Evolutionary conservation across 2,329 filamentous ascomycete species (phyloP), one percentile per base, ranked within the genome.

Genomic region (Seiridium unicorne): DNA sequence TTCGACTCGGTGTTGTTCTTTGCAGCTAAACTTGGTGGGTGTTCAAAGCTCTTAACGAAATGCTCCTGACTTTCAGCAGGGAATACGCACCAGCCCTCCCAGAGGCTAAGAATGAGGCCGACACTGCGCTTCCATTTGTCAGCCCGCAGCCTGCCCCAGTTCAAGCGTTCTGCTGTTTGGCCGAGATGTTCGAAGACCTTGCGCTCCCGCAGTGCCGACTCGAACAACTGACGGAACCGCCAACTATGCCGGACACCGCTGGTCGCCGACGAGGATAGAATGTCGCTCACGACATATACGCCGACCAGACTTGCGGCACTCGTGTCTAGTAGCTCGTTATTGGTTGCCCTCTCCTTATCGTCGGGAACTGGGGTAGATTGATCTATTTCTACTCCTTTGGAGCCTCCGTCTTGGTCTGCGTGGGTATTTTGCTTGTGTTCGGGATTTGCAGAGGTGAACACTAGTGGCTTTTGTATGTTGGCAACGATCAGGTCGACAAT

Each of bases 121-220:
- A 95, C 81, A 67, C 89, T 92, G 55, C 91, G 84, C 73, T 90
- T 91, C 90, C 91, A 95, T 74, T 94, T 93, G 63, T 95, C 91
- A 3, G 89, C 88, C 26, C 91, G 88, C 63, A 97, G 77, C 1
- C 91, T 86, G 8, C 93, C 93, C 92, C 93, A 96, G 49, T 82
- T 81, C 31, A 90, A 77, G 58, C 85, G 87, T 66, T 89, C 88
- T 6, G 92, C 87, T 61, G 96, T 83, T 59, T 84, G 78, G 1
- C 93, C 93, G 3, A 97, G 81, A 49, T 84, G 82, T 68, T 91
- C 89, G 68, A 97, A 96, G 0, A 71, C 86, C 60, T 86, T 84
- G 59, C 87, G 84, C 7, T 84, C 77, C 36, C 85, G 86, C 32
- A 97, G 79, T 1, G 89, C 86, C 0, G 81, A 79, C 71, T 96